Evolutionary conservation across 345 rosid genomes (phyloP).

Genomic region (Ceriops zippeliana): DNA sequence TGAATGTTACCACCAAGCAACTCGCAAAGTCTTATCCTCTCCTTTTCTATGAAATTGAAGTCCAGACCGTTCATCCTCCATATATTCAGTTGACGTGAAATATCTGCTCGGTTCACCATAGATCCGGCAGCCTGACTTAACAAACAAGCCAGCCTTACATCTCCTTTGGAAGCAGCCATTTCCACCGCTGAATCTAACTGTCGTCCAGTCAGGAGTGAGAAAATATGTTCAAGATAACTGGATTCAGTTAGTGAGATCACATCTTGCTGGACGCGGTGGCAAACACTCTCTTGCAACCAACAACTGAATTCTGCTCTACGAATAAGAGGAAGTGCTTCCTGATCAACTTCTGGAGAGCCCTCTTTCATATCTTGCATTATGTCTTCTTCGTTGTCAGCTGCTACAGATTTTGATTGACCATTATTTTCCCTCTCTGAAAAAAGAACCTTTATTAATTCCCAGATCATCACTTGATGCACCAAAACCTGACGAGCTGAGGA

Average conservation of each 20-base stretch:
- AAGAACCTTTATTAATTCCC: conserved; percentile 95
- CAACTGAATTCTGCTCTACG: conserved; percentile 92
- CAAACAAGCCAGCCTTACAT: conserved; percentile 91
- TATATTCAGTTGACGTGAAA: conserved; percentile 67
- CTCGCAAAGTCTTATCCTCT: conserved; percentile 71
- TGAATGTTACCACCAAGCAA: conserved; percentile 87
- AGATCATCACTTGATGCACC: conserved; percentile 89
- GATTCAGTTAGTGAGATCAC: conserved; percentile 71
- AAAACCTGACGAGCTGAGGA: conserved; percentile 63
- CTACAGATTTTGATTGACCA: conserved; percentile 50
- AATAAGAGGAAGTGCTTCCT: conserved; percentile 74
- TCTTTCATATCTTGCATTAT: conserved; percentile 82
- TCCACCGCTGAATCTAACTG: conserved; percentile 84
- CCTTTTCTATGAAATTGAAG: conserved; percentile 84
- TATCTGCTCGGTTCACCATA: conserved; percentile 60
- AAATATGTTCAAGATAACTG: conserved; percentile 70
- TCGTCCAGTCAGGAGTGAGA: conserved; percentile 82
- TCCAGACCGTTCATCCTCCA: conserved; percentile 90
- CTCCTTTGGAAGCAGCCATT: conserved; percentile 84
- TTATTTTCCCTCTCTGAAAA: conserved; percentile 66
- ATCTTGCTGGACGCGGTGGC: conserved; percentile 87
- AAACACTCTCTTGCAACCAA: conserved; percentile 91
- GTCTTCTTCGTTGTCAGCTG: conserved; percentile 82
- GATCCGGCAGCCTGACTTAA: conserved; percentile 97
- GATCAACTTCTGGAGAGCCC: conserved; percentile 57